phyloP scores from a whole-genome alignment of 768 basidiomycete species.

The Gyrodon lividus region DNA sequence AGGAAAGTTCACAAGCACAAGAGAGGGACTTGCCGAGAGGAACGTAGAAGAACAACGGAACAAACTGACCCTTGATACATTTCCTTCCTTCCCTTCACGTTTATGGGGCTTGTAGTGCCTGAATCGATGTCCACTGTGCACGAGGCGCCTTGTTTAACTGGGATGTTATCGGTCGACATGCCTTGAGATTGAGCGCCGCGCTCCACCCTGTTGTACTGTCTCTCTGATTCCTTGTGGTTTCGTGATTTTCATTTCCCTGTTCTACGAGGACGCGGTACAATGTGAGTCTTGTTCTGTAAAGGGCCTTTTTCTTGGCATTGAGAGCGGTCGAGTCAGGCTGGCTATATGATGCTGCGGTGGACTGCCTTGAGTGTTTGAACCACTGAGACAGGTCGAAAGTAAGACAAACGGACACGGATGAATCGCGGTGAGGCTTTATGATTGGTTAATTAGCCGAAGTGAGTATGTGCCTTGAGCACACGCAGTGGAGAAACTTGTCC shows the following conservation, averaged over 20 bases:
- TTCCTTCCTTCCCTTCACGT: neutral
- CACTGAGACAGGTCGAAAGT: neutral
- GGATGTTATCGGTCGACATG: neutral
- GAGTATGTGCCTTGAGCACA: conserved; percentile 17
- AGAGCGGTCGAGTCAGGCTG: neutral
- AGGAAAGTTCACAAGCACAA: neutral
- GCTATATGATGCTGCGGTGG: conserved; percentile 12
- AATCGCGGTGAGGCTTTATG: neutral
- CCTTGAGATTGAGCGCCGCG: too few relatives aligned
- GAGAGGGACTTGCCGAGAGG: neutral
- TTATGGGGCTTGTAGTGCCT: neutral
- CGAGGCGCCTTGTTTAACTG: conserved; percentile 1
- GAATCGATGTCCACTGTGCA: neutral
- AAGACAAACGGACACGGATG: neutral
- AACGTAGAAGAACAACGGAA: neutral
- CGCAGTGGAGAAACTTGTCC: conserved; percentile 4
- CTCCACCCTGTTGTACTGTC: too few relatives aligned
- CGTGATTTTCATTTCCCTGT: neutral
- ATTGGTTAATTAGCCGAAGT: conserved; percentile 20
- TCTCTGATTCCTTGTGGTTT: too few relatives aligned
- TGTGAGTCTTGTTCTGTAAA: conserved; percentile 5
- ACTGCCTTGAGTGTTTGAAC: neutral
- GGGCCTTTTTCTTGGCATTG: neutral
- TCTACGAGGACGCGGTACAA: too few relatives aligned
- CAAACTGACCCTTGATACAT: neutral